Evolutionary conservation across 805 yeast genomes (phyloP).

Genomic region (Isabelozyma gotoi): DNA sequence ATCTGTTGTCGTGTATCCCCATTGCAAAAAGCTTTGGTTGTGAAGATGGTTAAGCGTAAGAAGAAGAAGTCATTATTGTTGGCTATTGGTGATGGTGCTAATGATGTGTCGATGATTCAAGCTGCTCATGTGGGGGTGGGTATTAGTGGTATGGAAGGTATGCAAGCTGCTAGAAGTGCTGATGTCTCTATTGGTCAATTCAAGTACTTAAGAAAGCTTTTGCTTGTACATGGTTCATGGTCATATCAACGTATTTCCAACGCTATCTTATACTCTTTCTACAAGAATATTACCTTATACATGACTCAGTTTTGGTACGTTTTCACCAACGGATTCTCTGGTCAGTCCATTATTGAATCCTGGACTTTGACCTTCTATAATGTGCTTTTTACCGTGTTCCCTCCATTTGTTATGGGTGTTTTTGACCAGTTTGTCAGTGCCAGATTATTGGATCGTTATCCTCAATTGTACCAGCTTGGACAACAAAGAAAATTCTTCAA

Average conservation of each 20-base stretch:
- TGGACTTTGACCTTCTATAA: slow-evolving; percentile 98
- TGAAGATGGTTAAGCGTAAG: slow-evolving; percentile 86
- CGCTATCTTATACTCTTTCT: slow-evolving; percentile 91
- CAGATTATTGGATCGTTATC: slow-evolving; percentile 83
- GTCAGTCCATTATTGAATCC: slow-evolving; percentile 93
- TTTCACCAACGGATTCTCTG: slow-evolving; percentile 87
- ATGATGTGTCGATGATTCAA: slow-evolving; percentile 98
- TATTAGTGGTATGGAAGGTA: slow-evolving; percentile 98
- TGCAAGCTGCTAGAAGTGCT: slow-evolving; percentile 98
- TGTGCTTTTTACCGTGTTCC: slow-evolving; percentile 89
- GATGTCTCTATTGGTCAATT: slow-evolving; percentile 97
- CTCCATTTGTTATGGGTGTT: slow-evolving; percentile 94
- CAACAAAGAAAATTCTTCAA: slow-evolving; percentile 87
- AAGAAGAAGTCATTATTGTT: slow-evolving; percentile 67
- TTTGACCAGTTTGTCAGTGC: slow-evolving; percentile 96
- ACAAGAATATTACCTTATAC: slow-evolving; percentile 91
- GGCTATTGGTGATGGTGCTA: slow-evolving; percentile 99
- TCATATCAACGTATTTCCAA: slow-evolving; percentile 91
- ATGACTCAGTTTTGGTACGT: slow-evolving; percentile 99
- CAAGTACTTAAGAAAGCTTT: slow-evolving; percentile 74
- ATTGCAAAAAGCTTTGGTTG: slow-evolving; percentile 93
- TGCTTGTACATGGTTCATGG: slow-evolving; percentile 97
- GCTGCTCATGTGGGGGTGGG: slow-evolving; percentile 99
- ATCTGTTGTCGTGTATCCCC: slow-evolving; percentile 98
- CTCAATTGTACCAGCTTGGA: slow-evolving; percentile 88